phyloP scores from a whole-genome alignment of 257 asterid genomes.

The Verbascum thapsus region DNA sequence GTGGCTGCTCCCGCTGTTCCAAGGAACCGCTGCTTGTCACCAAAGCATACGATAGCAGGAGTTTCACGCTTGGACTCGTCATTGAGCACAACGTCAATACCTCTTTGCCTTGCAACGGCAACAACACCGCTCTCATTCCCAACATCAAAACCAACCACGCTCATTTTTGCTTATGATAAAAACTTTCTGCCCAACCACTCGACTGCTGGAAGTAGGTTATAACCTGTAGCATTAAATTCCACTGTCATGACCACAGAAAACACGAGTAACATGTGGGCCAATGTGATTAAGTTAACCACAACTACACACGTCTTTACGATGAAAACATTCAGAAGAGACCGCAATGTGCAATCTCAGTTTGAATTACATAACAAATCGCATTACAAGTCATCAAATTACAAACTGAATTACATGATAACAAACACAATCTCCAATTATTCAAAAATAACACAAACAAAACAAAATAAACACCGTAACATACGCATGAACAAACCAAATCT shows the following conservation, averaged over 20 bases:
- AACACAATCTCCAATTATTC: background rate
- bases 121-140: conserved; percentile 91
- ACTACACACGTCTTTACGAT: background rate
- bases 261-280: background rate
- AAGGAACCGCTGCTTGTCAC: conserved; percentile 90
- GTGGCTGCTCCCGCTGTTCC: conserved; percentile 97
- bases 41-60: conserved; percentile 89
- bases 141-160: conserved; percentile 93
- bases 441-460: background rate
- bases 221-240: conserved; percentile 37
- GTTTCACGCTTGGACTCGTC: conserved; percentile 93
- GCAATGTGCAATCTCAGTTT: background rate
- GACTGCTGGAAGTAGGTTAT: conserved; percentile 3
- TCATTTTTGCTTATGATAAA: conserved; percentile 53
- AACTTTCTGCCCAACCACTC: conserved; percentile 13
- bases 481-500: background rate
- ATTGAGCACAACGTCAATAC: conserved; percentile 91
- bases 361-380: background rate
- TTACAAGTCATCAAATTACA: background rate
- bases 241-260: background rate
- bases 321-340: background rate
- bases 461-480: background rate
- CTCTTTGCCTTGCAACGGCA: conserved; percentile 93
- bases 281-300: background rate
- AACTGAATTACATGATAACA: background rate